Evolutionary conservation across 345 rosid species (phyloP), one percentile per base, ranked within the genome.

Genomic region (Microthlaspi erraticum): DNA sequence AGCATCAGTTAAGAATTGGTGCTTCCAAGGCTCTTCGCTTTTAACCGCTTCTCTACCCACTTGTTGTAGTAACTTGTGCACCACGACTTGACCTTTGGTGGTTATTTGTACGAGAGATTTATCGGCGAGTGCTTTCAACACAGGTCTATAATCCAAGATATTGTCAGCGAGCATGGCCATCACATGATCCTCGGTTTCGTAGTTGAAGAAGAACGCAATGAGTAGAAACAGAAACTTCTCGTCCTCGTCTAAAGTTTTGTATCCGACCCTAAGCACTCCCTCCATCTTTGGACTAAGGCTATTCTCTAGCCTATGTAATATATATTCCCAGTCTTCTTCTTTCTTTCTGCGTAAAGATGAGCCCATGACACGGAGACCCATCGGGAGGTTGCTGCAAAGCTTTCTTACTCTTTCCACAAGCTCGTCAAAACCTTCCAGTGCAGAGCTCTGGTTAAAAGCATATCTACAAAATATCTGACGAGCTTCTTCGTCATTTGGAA

Each of bases 171-270:
- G 48, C 20, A 78, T 63, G 4, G 29, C 7, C 8, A 2, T n/a
- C 17, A 77, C 39, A 4, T 0, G 1, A 6, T 74, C 29, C 1
- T 3, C 4, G 0, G 17, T 2, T 3, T 2, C 1, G 0, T 72
- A 29, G 13, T 53, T 73, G 13, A 73, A 74, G 49, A 79, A 76
- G 14, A 76, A 36, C 8, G 81, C 79, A 56, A 82, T 64, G 12
- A 68, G 56, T 7, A 68, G 67, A 71, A 82, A 82, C 23, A 20
- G 23, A 20, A 20, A 20, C 2, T 20, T 20, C 23, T 20, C 23
- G 23, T 20, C 23, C 2, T 3, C 26, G 8, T 51, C 1, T 2
- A 83, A 56, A 5, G 48, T 62, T 10, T 83, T 72, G 6, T 54
- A 80, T 2, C 86, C 63, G 5, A 78, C 60, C 45, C 20, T 69